Evolutionary conservation across 306 rosid species (phyloP).

Genomic region (Castanospermum australe): DNA sequence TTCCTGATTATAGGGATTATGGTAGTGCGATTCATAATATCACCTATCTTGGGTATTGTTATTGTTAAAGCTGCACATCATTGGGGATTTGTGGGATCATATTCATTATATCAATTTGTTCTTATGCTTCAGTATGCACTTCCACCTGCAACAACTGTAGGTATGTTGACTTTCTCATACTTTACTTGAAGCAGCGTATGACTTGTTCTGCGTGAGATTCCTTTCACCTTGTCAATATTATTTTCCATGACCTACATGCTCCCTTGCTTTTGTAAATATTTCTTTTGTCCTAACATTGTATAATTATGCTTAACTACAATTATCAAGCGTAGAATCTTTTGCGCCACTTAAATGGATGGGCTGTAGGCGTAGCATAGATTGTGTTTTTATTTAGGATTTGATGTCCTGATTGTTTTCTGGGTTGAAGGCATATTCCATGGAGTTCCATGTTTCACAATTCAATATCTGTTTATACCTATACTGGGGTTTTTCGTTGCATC

Average conservation of each 20-base stretch:
- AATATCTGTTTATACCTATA: no score
- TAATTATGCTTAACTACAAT: neutral
- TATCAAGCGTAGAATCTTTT: no score
- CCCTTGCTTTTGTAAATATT: neutral
- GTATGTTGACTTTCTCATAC: neutral
- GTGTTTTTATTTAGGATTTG: no score
- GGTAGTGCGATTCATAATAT: conserved; percentile 19
- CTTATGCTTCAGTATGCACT: conserved; percentile 28
- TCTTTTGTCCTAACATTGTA: neutral
- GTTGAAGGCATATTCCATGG: no score
- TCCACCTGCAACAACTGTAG: conserved; percentile 22
- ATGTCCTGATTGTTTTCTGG: no score
- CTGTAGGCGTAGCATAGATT: no score
- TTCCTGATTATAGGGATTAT: conserved; percentile 11
- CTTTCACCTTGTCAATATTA: neutral
- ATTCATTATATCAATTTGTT: conserved; percentile 21
- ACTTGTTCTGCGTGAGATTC: neutral
- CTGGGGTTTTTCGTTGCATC: no score
- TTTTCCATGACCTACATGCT: neutral
- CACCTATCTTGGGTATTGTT: conserved; percentile 22
- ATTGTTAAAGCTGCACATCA: conserved; percentile 17
- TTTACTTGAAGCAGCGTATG: neutral
- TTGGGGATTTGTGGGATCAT: conserved; percentile 22
- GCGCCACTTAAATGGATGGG: no score
- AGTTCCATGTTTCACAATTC: no score